Percentiles rank a stretch among this genome's conserved stretches.
phyloP scores from a whole-genome alignment of 1,284 basidiomycete species.

The Kwoniella shivajii region DNA sequence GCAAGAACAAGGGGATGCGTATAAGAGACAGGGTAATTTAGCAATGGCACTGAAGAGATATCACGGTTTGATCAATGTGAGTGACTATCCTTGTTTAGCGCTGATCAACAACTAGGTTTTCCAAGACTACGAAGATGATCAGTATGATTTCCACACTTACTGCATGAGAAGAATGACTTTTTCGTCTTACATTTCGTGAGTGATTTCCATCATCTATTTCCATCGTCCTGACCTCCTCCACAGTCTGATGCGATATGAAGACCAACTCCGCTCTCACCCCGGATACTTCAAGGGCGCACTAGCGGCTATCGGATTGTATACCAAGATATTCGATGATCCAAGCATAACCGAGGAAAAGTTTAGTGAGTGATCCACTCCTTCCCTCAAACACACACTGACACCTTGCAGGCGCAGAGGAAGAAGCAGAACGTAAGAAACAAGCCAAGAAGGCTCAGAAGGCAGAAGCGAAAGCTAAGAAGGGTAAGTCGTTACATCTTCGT shows the following conservation, averaged over 20 bases:
- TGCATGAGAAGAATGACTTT: conserved; percentile 87
- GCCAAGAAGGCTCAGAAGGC: conserved; percentile 89
- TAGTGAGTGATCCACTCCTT: conserved; percentile 17
- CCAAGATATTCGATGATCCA: conserved; percentile 74
- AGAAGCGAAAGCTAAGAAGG: conserved; percentile 78
- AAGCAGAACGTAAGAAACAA: conserved; percentile 63
- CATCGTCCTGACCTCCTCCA: background rate
- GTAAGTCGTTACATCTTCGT: conserved; percentile 36
- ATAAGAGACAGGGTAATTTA: conserved; percentile 67
- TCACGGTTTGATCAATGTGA: conserved; percentile 71
- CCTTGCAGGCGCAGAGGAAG: conserved; percentile 44
- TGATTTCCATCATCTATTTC: conserved; percentile 1
- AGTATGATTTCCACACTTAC: conserved; percentile 98
- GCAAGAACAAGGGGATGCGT: conserved; percentile 76
- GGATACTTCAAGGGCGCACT: conserved; percentile 75
- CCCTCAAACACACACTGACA: conserved; percentile 6
- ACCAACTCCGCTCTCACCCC: conserved; percentile 72
- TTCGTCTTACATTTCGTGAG: conserved; percentile 77
- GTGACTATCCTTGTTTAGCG: conserved; percentile 9
- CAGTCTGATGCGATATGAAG: conserved; percentile 82
- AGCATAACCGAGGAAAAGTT: conserved; percentile 57
- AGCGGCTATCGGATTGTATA: conserved; percentile 74
- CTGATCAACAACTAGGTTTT: conserved; percentile 63
- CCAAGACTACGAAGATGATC: conserved; percentile 88
- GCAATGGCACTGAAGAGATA: conserved; percentile 87